A percentile compares a stretch with the other conserved stretches of the same genome.
Conservation (phyloP, 1,284 basidiomycete genomes). For the Blastosporella zonata region DNA sequence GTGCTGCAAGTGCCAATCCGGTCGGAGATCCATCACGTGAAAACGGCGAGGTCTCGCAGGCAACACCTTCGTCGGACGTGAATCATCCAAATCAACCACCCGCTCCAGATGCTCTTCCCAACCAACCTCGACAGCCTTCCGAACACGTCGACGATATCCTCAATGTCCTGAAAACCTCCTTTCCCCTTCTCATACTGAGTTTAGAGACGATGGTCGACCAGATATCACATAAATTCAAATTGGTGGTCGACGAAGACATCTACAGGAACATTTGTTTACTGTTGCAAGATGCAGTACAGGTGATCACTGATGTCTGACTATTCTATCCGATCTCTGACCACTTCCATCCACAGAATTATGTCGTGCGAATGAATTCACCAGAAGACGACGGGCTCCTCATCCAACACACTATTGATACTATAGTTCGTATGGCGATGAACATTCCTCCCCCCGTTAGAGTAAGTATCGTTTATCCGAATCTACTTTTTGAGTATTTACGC, state of each 20-base stretch:
- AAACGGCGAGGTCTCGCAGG: constrained; percentile 24
- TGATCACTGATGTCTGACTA: constrained; percentile 25
- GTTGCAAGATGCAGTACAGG: constrained; percentile 70
- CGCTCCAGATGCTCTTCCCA: constrained; percentile 27
- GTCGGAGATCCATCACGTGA: constrained; percentile 27
- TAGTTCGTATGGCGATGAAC: constrained; percentile 76
- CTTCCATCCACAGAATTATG: constrained; percentile 47
- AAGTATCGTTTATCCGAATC: constrained; percentile 21
- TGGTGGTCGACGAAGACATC: constrained; percentile 90
- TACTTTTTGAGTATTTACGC: neutral
- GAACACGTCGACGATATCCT: constrained; percentile 95
- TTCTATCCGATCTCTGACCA: constrained; percentile 4
- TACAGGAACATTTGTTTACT: constrained; percentile 91
- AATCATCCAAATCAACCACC: constrained; percentile 18
- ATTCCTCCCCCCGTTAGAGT: constrained; percentile 67
- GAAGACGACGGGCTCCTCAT: constrained; percentile 80
- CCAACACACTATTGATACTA: constrained; percentile 52
- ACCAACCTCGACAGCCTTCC: constrained; percentile 71
- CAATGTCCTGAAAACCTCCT: constrained; percentile 93
- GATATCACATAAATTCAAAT: constrained; percentile 89
- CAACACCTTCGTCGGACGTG: constrained; percentile 18
- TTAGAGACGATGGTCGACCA: constrained; percentile 99
- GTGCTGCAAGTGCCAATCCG: constrained; percentile 27
- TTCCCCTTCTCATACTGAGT: constrained; percentile 91
- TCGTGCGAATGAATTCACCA: constrained; percentile 58